phyloP scores from a whole-genome alignment of 257 asterid species.

The Marsdenia floribunda region DNA sequence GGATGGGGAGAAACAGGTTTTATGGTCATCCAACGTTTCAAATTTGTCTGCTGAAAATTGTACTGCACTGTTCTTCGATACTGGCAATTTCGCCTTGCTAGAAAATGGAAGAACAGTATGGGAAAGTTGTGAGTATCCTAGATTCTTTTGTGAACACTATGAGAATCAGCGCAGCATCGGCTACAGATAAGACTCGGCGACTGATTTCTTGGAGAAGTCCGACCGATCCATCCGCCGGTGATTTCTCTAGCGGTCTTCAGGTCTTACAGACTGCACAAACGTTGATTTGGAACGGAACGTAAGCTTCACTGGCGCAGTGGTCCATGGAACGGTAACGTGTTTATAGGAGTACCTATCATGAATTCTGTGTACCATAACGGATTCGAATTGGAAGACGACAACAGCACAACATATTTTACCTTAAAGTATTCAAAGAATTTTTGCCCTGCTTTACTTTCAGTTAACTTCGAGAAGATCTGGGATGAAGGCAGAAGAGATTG shows the following conservation, averaged over 20 bases:
- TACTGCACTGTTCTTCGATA: slow-evolving; percentile 35
- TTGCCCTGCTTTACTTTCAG: not conserved
- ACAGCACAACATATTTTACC: slow-evolving; percentile 10
- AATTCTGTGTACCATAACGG: slow-evolving; percentile 9
- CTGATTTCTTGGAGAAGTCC: slow-evolving; percentile 39
- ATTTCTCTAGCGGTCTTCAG: slow-evolving; percentile 26
- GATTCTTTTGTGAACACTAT: slow-evolving; percentile 34
- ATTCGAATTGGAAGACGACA: not conserved
- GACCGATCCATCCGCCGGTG: slow-evolving; percentile 45
- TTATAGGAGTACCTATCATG: slow-evolving; percentile 18
- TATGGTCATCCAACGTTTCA: slow-evolving; percentile 45
- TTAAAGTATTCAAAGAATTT: not conserved
- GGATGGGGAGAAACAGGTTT: slow-evolving; percentile 15
- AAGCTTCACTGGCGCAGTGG: slow-evolving; percentile 42
- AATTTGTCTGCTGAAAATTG: slow-evolving; percentile 7
- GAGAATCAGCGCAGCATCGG: slow-evolving; percentile 29
- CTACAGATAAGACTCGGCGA: slow-evolving; percentile 17
- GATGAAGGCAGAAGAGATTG: slow-evolving; percentile 8
- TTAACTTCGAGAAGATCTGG: slow-evolving; percentile 17
- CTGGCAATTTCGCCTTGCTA: slow-evolving; percentile 43
- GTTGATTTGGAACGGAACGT: slow-evolving; percentile 29
- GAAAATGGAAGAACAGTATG: slow-evolving; percentile 31
- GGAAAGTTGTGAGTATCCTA: slow-evolving; percentile 45
- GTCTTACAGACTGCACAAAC: slow-evolving; percentile 25
- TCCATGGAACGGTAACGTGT: slow-evolving; percentile 27